Percentiles rank a stretch among this genome's conserved stretches.
Conservation (phyloP, 2,329 filamentous ascomycete genomes). For the Fusarium nisikadoi region DNA sequence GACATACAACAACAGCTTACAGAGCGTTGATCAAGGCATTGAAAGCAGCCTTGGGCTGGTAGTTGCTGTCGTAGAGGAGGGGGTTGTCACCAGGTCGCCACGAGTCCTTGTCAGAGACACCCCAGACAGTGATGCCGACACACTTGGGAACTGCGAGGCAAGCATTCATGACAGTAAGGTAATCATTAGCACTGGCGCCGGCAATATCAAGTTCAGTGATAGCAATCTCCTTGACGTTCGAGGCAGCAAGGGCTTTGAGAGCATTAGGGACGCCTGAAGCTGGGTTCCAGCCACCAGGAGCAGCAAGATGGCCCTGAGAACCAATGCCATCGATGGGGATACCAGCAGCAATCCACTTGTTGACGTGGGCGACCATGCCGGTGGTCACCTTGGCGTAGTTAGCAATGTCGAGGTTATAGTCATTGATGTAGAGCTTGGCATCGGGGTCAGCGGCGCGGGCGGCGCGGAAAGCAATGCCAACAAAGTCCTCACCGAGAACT, state of each 20-base stretch:
- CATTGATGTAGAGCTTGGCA: constrained; percentile 81
- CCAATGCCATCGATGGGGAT: constrained; percentile 63
- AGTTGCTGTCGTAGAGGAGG: constrained; percentile 64
- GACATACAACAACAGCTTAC: background rate
- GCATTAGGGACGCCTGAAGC: constrained; percentile 61
- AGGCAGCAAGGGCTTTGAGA: constrained; percentile 62
- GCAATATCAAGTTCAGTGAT: constrained; percentile 77
- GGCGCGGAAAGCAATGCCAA: constrained; percentile 75
- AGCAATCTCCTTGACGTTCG: constrained; percentile 67
- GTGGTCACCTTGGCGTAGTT: constrained; percentile 67
- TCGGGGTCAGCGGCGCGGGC: constrained; percentile 73
- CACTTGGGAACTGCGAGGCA: constrained; percentile 69
- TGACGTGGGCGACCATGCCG: constrained; percentile 68
- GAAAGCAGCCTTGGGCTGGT: constrained; percentile 63
- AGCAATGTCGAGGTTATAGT: constrained; percentile 74
- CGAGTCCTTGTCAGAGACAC: constrained; percentile 56
- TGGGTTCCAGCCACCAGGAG: constrained; percentile 55
- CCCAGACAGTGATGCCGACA: constrained; percentile 74
- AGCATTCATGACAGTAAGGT: constrained; percentile 65
- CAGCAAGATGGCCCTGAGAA: constrained; percentile 65
- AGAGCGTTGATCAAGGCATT: constrained; percentile 47
- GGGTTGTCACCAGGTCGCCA: constrained; percentile 55
- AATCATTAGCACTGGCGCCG: constrained; percentile 65
- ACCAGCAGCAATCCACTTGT: constrained; percentile 70
- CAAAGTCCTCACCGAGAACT: constrained; percentile 76